Evolutionary conservation across 768 basidiomycete species (phyloP).

Genomic region (Gyrodon lividus): DNA sequence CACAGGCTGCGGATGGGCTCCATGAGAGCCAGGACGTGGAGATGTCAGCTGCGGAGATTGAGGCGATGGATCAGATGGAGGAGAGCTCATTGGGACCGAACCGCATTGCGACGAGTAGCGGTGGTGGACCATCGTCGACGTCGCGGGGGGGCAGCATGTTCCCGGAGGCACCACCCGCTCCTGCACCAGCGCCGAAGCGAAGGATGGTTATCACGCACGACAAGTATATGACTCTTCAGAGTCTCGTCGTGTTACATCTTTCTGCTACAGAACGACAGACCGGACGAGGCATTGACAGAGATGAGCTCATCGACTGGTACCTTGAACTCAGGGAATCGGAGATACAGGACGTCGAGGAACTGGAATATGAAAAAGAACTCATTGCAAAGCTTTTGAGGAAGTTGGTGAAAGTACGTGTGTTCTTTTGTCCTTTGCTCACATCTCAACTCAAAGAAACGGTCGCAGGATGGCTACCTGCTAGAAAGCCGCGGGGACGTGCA

Average conservation of each 20-base stretch:
- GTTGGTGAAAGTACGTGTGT: slow-evolving; percentile 75
- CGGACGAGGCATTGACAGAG: slow-evolving; percentile 76
- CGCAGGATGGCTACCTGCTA: slow-evolving; percentile 80
- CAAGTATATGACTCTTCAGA: slow-evolving; percentile 88
- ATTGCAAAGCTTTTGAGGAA: slow-evolving; percentile 87
- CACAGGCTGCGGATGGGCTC: slow-evolving; percentile 36
- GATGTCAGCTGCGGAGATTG: slow-evolving; percentile 62
- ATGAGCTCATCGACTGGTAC: slow-evolving; percentile 97
- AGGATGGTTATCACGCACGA: slow-evolving; percentile 96
- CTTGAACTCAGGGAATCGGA: slow-evolving; percentile 86
- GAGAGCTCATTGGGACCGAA: slow-evolving; percentile 43
- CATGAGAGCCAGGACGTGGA: slow-evolving; percentile 60
- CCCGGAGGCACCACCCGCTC: slow-evolving; percentile 33
- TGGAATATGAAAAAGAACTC: slow-evolving; percentile 89
- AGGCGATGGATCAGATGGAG: slow-evolving; percentile 50
- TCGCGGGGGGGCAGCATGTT: slow-evolving; percentile 26
- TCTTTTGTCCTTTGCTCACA: background rate
- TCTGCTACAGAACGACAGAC: slow-evolving; percentile 72
- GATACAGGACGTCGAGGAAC: slow-evolving; percentile 77
- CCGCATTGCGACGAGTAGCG: slow-evolving; percentile 37
- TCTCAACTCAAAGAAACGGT: slow-evolving; percentile 4
- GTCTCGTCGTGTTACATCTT: slow-evolving; percentile 82
- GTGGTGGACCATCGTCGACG: slow-evolving; percentile 33
- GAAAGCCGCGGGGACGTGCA: slow-evolving; percentile 83
- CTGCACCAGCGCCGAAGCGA: slow-evolving; percentile 53